Evolutionary conservation across 352 stramenopile species (phyloP).

Genomic region (Phytophthora sp.): DNA sequence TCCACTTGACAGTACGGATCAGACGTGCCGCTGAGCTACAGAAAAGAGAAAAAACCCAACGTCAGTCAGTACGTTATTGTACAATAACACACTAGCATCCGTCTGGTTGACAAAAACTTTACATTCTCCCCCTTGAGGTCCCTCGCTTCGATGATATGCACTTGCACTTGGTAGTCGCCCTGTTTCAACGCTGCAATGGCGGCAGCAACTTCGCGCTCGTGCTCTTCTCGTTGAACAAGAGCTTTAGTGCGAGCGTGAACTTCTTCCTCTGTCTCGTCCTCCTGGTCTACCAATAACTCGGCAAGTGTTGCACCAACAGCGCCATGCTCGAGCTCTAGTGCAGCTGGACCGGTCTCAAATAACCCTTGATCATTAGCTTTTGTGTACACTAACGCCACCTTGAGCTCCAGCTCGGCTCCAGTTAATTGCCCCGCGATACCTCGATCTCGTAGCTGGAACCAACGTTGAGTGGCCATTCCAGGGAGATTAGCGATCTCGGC

Average conservation of each 20-base stretch:
- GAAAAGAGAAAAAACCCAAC: neutral
- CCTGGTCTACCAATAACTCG: conserved; percentile 61
- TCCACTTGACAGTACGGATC: conserved; percentile 90
- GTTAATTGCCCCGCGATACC: conserved; percentile 38
- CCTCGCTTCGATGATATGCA: conserved; percentile 87
- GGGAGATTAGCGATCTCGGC: conserved; percentile 59
- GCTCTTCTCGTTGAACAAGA: conserved; percentile 47
- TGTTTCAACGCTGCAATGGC: conserved; percentile 61
- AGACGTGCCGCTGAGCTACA: conserved; percentile 82
- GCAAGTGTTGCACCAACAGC: conserved; percentile 9
- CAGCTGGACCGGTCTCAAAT: conserved; percentile 21
- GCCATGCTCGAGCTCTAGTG: conserved; percentile 22
- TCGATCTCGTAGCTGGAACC: conserved; percentile 64
- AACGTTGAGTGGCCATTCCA: conserved; percentile 65
- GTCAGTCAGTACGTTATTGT: neutral
- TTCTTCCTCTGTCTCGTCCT: conserved; percentile 83
- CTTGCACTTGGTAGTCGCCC: conserved; percentile 85
- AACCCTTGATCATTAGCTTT: conserved; percentile 60
- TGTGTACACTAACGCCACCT: conserved; percentile 71
- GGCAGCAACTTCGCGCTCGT: conserved; percentile 58
- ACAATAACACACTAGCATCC: too few species aligned
- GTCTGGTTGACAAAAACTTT: too few species aligned
- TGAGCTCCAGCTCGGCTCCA: conserved; percentile 71
- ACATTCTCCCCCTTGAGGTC: conserved; percentile 91
- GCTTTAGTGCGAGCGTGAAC: conserved; percentile 33